Conservation (phyloP, 768 basidiomycete species). For the Royoungia palumana region DNA sequence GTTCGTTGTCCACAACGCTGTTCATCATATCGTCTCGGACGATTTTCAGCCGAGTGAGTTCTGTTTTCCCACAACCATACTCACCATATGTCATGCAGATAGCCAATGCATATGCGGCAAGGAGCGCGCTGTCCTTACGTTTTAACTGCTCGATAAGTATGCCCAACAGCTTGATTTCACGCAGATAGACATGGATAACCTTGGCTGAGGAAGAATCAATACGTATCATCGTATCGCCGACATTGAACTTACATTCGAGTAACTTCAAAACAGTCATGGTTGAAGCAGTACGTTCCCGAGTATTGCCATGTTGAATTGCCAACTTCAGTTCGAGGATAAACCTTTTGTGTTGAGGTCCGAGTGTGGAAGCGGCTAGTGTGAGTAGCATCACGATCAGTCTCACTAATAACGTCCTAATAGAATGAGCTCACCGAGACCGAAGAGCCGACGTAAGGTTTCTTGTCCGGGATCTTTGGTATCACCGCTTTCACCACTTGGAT, state of each 20-base stretch:
- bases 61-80: background rate
- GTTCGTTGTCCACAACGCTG: background rate
- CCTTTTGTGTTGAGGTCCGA: background rate
- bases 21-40: slow-evolving; percentile 13
- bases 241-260: slow-evolving; percentile 11
- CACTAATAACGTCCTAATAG: background rate
- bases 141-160: slow-evolving; percentile 15
- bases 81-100: slow-evolving; percentile 15
- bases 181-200: slow-evolving; percentile 1
- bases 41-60: background rate
- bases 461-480: background rate
- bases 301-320: background rate
- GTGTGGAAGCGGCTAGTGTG: slow-evolving; percentile 2
- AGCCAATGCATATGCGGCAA: slow-evolving; percentile 19
- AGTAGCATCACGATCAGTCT: background rate
- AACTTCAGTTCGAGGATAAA: slow-evolving; percentile 9
- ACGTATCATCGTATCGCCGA: background rate
- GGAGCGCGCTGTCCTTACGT: slow-evolving; percentile 8
- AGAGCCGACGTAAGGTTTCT: slow-evolving; percentile 2
- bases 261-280: slow-evolving; percentile 18
- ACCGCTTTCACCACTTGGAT: too few species aligned
- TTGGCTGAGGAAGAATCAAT: slow-evolving; percentile 1
- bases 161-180: slow-evolving; percentile 1
- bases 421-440: slow-evolving; percentile 11
- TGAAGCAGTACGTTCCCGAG: slow-evolving; percentile 16